Percentiles rank a stretch among this genome's conserved stretches.
Evolutionary conservation across 2,329 filamentous ascomycete genomes (phyloP).

Genomic region (Aspergillus clavatus): DNA sequence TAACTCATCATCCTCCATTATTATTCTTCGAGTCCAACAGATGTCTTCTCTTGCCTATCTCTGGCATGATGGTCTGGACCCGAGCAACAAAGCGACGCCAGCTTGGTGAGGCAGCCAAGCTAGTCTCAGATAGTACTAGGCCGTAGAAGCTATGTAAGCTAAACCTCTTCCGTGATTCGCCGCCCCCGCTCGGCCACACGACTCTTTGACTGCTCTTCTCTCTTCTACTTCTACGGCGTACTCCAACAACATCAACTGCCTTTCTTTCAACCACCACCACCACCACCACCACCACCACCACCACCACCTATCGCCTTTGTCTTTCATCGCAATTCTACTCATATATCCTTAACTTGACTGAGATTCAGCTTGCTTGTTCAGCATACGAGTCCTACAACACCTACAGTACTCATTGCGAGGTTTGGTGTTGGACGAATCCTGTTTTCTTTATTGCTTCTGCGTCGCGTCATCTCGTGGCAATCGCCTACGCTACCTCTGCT

Average conservation of each 20-base stretch:
- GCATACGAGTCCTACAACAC: not conserved
- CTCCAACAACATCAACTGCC: not conserved
- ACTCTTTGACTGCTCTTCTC: not conserved
- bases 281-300: too few species aligned
- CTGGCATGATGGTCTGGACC: too few species aligned
- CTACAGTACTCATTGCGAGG: not conserved
- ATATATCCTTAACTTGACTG: not conserved
- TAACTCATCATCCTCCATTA: too few species aligned
- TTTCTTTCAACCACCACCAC: not conserved
- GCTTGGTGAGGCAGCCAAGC: too few species aligned
- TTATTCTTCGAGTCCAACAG: too few species aligned
- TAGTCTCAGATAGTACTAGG: not conserved
- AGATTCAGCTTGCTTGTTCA: not conserved
- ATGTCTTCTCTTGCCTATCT: too few species aligned
- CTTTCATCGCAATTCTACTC: not conserved
- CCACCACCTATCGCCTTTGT: too few species aligned
- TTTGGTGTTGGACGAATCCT: not conserved
- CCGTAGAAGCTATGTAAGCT: not conserved
- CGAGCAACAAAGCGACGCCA: too few species aligned
- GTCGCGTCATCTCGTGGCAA: slow-evolving; percentile 6
- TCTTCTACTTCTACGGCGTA: not conserved
- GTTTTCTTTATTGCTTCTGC: not conserved
- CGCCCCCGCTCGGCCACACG: not conserved
- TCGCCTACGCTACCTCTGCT: not conserved
- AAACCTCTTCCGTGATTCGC: not conserved